Percentiles rank a stretch among this genome's conserved stretches.
Conservation (phyloP, 1,284 basidiomycete species). For the Stygiomarasmius scandens region DNA sequence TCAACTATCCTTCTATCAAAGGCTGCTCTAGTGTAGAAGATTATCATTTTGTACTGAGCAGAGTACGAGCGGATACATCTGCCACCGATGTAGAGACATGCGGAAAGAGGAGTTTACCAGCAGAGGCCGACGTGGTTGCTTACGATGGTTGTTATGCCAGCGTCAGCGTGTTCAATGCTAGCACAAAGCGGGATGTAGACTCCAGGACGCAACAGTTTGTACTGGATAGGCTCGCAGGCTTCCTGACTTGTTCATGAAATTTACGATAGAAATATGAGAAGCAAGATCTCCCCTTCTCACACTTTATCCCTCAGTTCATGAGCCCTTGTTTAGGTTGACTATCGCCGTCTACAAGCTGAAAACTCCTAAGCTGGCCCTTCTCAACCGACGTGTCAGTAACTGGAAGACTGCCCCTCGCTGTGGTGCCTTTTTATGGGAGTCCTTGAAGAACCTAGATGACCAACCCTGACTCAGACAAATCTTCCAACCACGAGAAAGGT, state of each 20-base stretch:
- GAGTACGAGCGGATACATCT: conserved; percentile 33
- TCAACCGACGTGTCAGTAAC: too few species aligned
- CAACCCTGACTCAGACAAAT: too few species aligned
- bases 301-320: too few species aligned
- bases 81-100: conserved; percentile 46
- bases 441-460: too few species aligned
- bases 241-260: conserved; percentile 31
- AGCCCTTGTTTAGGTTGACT: too few species aligned
- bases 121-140: conserved; percentile 39
- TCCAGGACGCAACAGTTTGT: conserved; percentile 43
- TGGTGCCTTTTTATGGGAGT: too few species aligned
- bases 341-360: too few species aligned
- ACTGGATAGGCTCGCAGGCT: conserved; percentile 34
- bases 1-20: conserved; percentile 50
- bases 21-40: conserved; percentile 37
- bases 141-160: conserved; percentile 44
- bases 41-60: conserved; percentile 49
- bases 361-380: too few species aligned
- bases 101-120: conserved; percentile 41
- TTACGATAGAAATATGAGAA: too few species aligned
- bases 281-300: too few species aligned
- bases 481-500: too few species aligned
- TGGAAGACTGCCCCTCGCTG: too few species aligned
- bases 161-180: conserved; percentile 49
- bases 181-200: conserved; percentile 45